Evolutionary conservation across 805 yeast species (phyloP).

Genomic region (Candida xiaguanensis): DNA sequence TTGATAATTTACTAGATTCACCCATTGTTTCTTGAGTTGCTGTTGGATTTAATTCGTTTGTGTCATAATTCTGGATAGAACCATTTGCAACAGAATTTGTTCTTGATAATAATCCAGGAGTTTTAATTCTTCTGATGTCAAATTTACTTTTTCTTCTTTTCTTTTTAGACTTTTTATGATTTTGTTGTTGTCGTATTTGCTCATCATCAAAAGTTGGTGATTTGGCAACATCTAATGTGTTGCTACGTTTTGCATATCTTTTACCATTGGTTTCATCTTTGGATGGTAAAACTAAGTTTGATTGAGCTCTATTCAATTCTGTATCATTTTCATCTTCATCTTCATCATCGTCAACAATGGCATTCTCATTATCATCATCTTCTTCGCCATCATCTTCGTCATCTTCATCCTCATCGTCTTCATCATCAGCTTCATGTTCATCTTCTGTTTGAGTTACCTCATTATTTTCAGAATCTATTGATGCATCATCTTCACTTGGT

Average conservation of each 20-base stretch:
- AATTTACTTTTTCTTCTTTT: slow-evolving; percentile 1
- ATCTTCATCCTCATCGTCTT: slow-evolving; percentile 13
- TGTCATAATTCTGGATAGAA: slow-evolving; percentile 9
- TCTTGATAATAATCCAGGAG: slow-evolving; percentile 8
- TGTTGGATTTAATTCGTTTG: slow-evolving; percentile 8
- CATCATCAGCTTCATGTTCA: slow-evolving; percentile 8
- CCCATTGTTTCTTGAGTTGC: slow-evolving; percentile 10
- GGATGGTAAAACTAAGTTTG: slow-evolving; percentile 32
- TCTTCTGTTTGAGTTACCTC: slow-evolving; percentile 2
- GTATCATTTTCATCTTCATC: slow-evolving; percentile 13
- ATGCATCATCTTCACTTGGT: slow-evolving; percentile 10
- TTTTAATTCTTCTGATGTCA: slow-evolving; percentile 5
- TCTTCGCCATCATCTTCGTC: slow-evolving; percentile 18
- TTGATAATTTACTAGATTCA: slow-evolving; percentile 7
- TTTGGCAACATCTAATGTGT: slow-evolving; percentile 24
- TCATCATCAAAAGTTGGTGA: slow-evolving; percentile 1
- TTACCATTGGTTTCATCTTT: slow-evolving; percentile 31
- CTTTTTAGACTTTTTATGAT: not conserved
- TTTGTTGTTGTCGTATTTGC: not conserved
- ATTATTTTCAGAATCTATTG: slow-evolving; percentile 21
- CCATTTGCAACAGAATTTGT: slow-evolving; percentile 4
- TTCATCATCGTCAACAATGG: slow-evolving; percentile 11
- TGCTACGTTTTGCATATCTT: slow-evolving; percentile 42
- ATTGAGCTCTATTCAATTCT: slow-evolving; percentile 21
- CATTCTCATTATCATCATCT: slow-evolving; percentile 10